These are phyloP conservation scores for Saccharomyces pastorianus DNA, from an alignment of 1,139 yeast genomes.

Conservation along the genomic window DNA sequence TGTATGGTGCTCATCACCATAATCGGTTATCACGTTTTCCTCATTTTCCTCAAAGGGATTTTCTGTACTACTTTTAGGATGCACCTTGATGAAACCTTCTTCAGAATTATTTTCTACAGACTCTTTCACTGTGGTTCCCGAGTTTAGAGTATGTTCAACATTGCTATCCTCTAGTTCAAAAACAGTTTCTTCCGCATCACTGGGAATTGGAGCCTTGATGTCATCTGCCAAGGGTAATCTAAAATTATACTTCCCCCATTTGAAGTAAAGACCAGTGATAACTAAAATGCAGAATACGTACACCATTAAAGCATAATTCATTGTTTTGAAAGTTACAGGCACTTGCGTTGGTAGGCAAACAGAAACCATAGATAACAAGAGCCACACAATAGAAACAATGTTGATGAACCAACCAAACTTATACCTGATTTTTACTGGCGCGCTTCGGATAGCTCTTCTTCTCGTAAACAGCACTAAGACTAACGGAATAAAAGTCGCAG, in stretches of 20 bases:
- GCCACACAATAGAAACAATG: constrained; percentile 52
- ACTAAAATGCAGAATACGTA: constrained; percentile 42
- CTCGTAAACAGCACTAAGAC: constrained; percentile 53
- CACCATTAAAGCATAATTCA: constrained; percentile 72
- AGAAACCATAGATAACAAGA: constrained; percentile 49
- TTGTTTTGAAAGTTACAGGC: constrained; percentile 51
- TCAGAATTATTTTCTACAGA: neutral
- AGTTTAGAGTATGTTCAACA: neutral
- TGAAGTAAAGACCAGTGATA: constrained; percentile 44
- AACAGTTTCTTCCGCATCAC: neutral
- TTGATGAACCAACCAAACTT: constrained; percentile 59
- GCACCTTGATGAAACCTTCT: neutral
- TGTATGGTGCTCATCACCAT: neutral
- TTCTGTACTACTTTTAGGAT: neutral
- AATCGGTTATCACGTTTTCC: neutral
- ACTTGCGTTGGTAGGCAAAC: constrained; percentile 70
- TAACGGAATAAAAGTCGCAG: constrained; percentile 74
- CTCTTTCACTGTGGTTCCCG: neutral
- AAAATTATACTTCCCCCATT: constrained; percentile 56
- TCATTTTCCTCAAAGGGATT: neutral
- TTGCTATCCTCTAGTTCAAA: neutral
- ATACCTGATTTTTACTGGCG: constrained; percentile 58
- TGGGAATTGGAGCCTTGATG: constrained; percentile 1
- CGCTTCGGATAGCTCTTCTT: constrained; percentile 57
- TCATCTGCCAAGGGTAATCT: constrained; percentile 56